A percentile compares a stretch with the other conserved stretches of the same genome.
Conservation (phyloP, 495 filamentous ascomycete species). For the Penicillium mononematosum region DNA sequence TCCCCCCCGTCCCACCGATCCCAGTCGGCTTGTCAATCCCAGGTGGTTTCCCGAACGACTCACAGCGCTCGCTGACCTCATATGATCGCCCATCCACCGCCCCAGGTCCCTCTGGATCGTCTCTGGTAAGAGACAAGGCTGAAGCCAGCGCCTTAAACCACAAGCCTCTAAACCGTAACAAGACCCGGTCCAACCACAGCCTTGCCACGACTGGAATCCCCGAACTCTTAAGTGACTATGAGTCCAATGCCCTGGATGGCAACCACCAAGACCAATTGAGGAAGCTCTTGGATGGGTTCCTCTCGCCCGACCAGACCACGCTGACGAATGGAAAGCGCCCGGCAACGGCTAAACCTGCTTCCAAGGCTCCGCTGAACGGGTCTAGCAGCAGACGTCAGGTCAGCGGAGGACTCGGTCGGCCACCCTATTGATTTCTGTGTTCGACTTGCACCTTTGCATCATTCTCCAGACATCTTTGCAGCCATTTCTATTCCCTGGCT, state of each 20-base stretch:
- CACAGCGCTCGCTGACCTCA: slow-evolving; percentile 35
- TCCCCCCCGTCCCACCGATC: slow-evolving; percentile 48
- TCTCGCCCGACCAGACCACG: slow-evolving; percentile 25
- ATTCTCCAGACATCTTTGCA: slow-evolving; percentile 9
- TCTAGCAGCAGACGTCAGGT: slow-evolving; percentile 26
- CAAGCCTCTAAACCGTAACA: slow-evolving; percentile 35
- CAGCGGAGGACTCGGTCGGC: slow-evolving; percentile 41
- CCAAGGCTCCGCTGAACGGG: slow-evolving; percentile 20
- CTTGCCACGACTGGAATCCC: slow-evolving; percentile 28
- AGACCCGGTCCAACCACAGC: slow-evolving; percentile 40
- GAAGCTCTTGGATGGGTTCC: slow-evolving; percentile 41
- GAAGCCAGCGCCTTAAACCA: slow-evolving; percentile 16
- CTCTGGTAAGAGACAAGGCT: slow-evolving; percentile 26
- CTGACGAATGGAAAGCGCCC: slow-evolving; percentile 23
- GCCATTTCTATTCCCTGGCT: slow-evolving; percentile 2
- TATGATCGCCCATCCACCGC: slow-evolving; percentile 42
- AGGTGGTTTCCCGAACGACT: slow-evolving; percentile 39
- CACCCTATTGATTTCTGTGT: slow-evolving; percentile 41
- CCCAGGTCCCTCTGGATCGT: slow-evolving; percentile 28
- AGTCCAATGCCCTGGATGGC: slow-evolving; percentile 18
- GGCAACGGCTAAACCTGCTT: slow-evolving; percentile 10
- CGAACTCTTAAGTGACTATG: slow-evolving; percentile 12
- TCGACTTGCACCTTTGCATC: slow-evolving; percentile 13
- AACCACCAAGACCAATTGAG: slow-evolving; percentile 36
- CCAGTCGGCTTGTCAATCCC: slow-evolving; percentile 40